Evolutionary conservation across 495 filamentous ascomycete species (phyloP).

Genomic region (Tetracladium marchalianum): DNA sequence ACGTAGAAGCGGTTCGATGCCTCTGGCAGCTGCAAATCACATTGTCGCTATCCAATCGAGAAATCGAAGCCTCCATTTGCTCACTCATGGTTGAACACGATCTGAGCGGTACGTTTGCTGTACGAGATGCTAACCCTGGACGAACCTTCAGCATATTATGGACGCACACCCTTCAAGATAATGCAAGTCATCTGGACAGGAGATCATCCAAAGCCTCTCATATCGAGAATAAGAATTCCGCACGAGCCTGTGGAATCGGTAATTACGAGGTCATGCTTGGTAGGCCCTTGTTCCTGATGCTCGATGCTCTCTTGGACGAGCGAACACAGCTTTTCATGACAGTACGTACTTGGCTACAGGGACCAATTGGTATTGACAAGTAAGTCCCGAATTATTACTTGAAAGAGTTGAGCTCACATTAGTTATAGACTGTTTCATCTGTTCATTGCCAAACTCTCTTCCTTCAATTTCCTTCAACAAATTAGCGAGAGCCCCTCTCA

Average conservation of each 20-base stretch:
- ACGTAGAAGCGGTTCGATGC: constrained; percentile 81
- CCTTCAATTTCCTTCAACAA: constrained; percentile 42
- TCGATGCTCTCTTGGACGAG: constrained; percentile 70
- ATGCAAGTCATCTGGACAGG: constrained; percentile 29
- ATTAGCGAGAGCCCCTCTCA: constrained; percentile 19
- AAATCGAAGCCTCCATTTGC: constrained; percentile 73
- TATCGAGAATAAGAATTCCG: constrained; percentile 35
- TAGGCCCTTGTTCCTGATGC: constrained; percentile 69
- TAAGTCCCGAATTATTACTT: constrained; percentile 22
- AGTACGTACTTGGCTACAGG: constrained; percentile 74
- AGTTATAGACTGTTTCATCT: constrained; percentile 41
- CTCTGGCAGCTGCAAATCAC: constrained; percentile 74
- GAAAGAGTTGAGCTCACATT: constrained; percentile 4
- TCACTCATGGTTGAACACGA: constrained; percentile 55
- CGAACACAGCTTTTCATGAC: constrained; percentile 64
- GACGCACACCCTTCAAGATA: constrained; percentile 68
- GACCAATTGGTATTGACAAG: constrained; percentile 55
- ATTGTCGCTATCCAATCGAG: constrained; percentile 34
- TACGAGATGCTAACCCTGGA: constrained; percentile 43
- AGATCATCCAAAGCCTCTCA: constrained; percentile 37
- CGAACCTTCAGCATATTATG: constrained; percentile 64
- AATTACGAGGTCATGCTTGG: constrained; percentile 64
- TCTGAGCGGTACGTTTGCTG: constrained; percentile 38
- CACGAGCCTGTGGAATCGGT: constrained; percentile 37
- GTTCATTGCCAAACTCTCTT: constrained; percentile 44